A percentile compares a stretch with the other conserved stretches of the same genome.
Evolutionary conservation across 164 flowering plant genomes (phyloP).

Genomic region (Chimonanthus praecox): DNA sequence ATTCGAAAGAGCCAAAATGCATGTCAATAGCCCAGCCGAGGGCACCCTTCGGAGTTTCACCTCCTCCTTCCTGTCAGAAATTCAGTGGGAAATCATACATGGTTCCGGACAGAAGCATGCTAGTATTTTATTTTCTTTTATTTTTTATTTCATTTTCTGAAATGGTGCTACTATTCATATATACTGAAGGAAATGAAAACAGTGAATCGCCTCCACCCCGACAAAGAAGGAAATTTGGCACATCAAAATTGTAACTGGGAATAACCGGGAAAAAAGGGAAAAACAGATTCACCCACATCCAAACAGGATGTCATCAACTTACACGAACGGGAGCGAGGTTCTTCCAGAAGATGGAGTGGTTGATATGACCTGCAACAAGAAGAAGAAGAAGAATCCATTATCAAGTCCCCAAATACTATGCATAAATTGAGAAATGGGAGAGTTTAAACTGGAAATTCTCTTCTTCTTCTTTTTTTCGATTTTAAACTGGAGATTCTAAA

Average conservation of each 20-base stretch:
- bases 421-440: too few species aligned
- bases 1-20: constrained; percentile 73
- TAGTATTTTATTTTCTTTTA: too few species aligned
- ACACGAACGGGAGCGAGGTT: constrained; percentile 71
- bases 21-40: constrained; percentile 77
- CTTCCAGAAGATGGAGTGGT: constrained; percentile 98
- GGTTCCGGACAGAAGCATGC: not conserved
- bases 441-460: too few species aligned
- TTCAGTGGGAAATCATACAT: not conserved
- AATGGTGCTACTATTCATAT: too few species aligned
- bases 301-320: constrained; percentile 22
- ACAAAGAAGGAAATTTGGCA: too few species aligned
- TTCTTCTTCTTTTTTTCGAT: too few species aligned
- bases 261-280: too few species aligned
- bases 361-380: constrained; percentile 67
- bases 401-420: too few species aligned
- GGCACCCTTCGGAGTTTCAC: constrained; percentile 80
- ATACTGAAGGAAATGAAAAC: not conserved
- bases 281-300: not conserved
- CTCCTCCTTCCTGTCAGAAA: constrained; percentile 83
- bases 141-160: too few species aligned
- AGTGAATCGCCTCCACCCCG: not conserved
- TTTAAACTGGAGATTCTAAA: too few species aligned
- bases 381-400: too few species aligned
- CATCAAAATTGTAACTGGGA: too few species aligned